Evolutionary conservation across 2,329 filamentous ascomycete species (phyloP), one percentile per base, ranked within the genome.

Genomic region (Colletotrichum liriopes): DNA sequence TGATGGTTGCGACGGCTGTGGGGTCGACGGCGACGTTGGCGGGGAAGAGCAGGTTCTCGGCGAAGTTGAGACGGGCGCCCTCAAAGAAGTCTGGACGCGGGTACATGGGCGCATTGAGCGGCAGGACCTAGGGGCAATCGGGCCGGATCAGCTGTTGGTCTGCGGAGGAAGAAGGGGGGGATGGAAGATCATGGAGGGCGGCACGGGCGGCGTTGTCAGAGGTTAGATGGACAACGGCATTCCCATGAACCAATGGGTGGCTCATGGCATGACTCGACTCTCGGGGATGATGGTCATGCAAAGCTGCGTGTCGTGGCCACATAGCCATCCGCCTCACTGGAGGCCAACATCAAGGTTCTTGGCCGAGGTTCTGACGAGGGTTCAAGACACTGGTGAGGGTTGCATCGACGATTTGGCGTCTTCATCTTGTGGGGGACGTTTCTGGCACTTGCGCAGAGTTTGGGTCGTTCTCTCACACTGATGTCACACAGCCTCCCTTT

Each of bases 11-110:
- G 8, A 89, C 82, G 5, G 88, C 86, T 56, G 90, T 82, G 62
- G 92, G 88, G 74, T 92, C 84, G 8, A 91, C 82, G 18, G 83
- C 77, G 29, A 82, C 83, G 47, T 88, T 84, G 61, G 86, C 86
- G 4, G 96, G 96, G 80, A 92, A 98, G 4, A 99, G 90, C 65
- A 98, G 86, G 81, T 99, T 99, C 84, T 98, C 94, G 35, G 96
- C 95, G 80, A 98, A 98, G 82, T 98, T 99, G 75, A 98, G 86
- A 70, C 86, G 91, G 18, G 93, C 89, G 12, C 92, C 92, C 68
- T 90, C 82, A 81, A 98, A 98, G 86, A 98, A 98, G 72, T 91
- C 86, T 9, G 96, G 95, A 32, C 94, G 91, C 32, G 96, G 96
- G 77, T 95, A 98, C 88, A 98, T 93, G 58, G 90, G 86, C 7